Conservation (phyloP, 2,329 filamentous ascomycete genomes). For the Fusarium devonianum region DNA sequence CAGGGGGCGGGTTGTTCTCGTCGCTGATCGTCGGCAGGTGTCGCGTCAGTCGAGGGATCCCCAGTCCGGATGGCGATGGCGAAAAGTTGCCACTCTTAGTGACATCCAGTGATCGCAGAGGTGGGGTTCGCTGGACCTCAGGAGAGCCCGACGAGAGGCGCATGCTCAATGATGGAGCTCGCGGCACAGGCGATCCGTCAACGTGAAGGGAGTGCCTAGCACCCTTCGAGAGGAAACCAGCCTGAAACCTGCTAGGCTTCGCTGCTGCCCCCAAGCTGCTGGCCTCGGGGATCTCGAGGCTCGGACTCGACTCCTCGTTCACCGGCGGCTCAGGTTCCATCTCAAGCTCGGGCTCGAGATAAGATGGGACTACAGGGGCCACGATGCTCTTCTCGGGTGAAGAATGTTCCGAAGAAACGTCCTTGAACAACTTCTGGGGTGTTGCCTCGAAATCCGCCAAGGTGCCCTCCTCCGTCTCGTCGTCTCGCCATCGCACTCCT, state of each 20-base stretch:
- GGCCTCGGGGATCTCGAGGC: constrained; percentile 61
- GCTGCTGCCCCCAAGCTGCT: constrained; percentile 40
- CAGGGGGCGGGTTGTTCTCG: constrained; percentile 60
- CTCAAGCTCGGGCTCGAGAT: constrained; percentile 34
- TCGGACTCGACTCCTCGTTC: constrained; percentile 63
- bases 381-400: constrained; percentile 44
- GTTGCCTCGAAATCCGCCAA: constrained; percentile 93
- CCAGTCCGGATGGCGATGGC: constrained; percentile 49
- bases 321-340: no score
- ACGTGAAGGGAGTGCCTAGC: constrained; percentile 49
- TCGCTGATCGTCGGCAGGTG: constrained; percentile 51
- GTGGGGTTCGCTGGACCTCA: constrained; percentile 46
- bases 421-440: constrained; percentile 71
- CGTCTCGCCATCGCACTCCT: constrained; percentile 91
- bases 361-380: constrained; percentile 39
- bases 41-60: constrained; percentile 45
- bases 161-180: constrained; percentile 63
- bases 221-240: constrained; percentile 78
- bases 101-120: constrained; percentile 59
- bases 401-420: constrained; percentile 60
- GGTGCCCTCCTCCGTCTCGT: constrained; percentile 80
- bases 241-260: constrained; percentile 82
- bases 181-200: constrained; percentile 68
- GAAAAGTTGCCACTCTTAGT: constrained; percentile 60
- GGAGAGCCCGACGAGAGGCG: constrained; percentile 59